Conservation (phyloP, 225 moss, liverwort and hornwort species). For the Sphagnum contortum region DNA sequence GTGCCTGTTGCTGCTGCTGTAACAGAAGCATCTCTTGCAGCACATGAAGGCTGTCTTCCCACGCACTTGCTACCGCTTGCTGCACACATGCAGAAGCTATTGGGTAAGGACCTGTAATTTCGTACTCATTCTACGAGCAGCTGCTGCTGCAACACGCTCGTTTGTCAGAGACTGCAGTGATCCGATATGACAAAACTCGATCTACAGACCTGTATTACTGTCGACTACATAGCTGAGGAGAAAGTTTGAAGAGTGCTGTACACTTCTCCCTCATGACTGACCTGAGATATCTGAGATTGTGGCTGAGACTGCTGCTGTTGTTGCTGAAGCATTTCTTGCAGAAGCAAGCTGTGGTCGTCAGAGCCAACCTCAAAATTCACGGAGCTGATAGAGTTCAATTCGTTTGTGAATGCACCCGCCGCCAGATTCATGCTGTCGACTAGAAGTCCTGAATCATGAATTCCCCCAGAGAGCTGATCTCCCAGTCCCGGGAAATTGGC, state of each 20-base stretch:
- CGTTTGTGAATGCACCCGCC: slow-evolving; percentile 34
- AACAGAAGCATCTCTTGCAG: slow-evolving; percentile 71
- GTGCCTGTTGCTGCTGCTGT: slow-evolving; percentile 52
- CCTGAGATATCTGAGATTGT: slow-evolving; percentile 8
- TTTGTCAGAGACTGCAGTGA: no score
- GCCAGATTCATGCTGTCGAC: no score
- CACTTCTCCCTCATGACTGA: no score
- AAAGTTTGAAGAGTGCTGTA: no score
- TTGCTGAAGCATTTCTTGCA: slow-evolving; percentile 63
- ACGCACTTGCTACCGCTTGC: slow-evolving; percentile 26
- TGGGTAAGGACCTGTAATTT: no score
- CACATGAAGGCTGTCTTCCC: slow-evolving; percentile 91
- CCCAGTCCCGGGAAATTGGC: slow-evolving; percentile 29
- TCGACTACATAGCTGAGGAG: no score
- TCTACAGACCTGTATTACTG: no score
- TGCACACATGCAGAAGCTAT: slow-evolving; percentile 3
- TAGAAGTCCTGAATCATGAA: slow-evolving; percentile 22
- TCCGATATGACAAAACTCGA: no score
- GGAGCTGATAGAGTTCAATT: slow-evolving; percentile 28
- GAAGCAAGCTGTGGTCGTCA: slow-evolving; percentile 51
- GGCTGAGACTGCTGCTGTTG: slow-evolving; percentile 31
- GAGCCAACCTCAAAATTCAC: background rate
- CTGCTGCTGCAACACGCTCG: no score
- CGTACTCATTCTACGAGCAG: no score
- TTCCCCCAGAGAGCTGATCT: slow-evolving; percentile 23